Conservation (phyloP, 129 eudicot genomes). For the Flaveria ramosissima region DNA sequence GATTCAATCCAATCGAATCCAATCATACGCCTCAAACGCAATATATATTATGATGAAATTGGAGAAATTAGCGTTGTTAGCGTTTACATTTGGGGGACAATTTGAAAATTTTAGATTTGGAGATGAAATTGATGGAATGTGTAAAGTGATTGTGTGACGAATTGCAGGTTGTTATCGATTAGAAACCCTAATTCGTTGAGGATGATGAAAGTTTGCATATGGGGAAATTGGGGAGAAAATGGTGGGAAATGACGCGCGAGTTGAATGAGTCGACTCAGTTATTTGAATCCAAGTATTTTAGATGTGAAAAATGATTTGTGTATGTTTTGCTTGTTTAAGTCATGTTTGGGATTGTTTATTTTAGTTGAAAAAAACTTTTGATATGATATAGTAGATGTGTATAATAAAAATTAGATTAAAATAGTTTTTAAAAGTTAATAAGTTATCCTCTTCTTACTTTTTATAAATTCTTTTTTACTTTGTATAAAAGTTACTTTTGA, state of each 20-base stretch:
- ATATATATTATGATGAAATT: slow-evolving; percentile 7
- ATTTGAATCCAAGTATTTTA: not conserved
- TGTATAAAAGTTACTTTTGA: too few species aligned
- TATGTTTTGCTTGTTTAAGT: too few species aligned
- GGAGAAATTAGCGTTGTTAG: not conserved
- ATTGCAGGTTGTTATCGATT: slow-evolving; percentile 20
- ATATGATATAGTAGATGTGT: too few species aligned
- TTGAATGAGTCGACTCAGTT: slow-evolving; percentile 24
- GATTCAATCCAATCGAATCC: slow-evolving; percentile 3
- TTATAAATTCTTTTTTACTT: too few species aligned
- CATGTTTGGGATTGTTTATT: too few species aligned
- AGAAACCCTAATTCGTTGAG: slow-evolving; percentile 38
- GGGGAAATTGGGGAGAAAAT: slow-evolving; percentile 34
- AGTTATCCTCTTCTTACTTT: too few species aligned
- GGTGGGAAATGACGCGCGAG: slow-evolving; percentile 39
- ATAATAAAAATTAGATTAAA: too few species aligned
- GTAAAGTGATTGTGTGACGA: slow-evolving; percentile 15
- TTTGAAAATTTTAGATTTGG: not conserved
- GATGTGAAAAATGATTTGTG: too few species aligned
- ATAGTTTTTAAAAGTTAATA: too few species aligned
- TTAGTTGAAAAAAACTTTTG: too few species aligned
- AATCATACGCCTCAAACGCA: slow-evolving; percentile 25
- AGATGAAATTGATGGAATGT: slow-evolving; percentile 21
- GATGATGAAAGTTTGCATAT: slow-evolving; percentile 15
- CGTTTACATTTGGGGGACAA: not conserved